These are phyloP conservation scores for Grosmannia huntii DNA, from an alignment of 2,329 filamentous ascomycete species.

Conservation along the genomic window DNA sequence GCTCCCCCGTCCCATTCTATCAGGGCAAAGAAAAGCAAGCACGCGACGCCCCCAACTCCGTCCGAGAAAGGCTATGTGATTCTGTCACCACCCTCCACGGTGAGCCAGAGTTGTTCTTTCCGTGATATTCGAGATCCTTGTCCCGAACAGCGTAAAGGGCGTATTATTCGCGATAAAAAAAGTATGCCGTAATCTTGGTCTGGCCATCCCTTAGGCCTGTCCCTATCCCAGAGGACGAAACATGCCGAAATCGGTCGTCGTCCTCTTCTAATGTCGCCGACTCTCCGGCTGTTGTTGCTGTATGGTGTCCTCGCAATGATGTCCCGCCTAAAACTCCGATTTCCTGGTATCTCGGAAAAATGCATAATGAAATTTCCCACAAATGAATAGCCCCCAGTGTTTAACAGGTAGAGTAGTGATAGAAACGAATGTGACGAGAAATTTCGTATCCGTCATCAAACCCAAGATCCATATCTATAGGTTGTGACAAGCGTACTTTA, in stretches of 20 bases:
- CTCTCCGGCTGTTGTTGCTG: background rate
- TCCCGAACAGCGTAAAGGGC: background rate
- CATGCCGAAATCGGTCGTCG: background rate
- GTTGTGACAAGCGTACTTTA: background rate
- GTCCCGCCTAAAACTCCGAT: constrained; percentile 22
- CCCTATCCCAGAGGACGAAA: background rate
- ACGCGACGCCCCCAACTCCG: background rate
- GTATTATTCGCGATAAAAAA: background rate
- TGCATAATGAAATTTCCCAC: constrained; percentile 6
- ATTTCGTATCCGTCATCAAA: constrained; percentile 2
- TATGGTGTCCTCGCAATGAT: background rate
- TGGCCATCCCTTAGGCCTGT: background rate
- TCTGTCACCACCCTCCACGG: background rate
- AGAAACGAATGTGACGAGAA: constrained; percentile 1
- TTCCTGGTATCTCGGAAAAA: constrained; percentile 28
- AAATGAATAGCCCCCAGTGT: constrained; percentile 2
- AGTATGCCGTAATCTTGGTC: background rate
- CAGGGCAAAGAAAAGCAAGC: background rate
- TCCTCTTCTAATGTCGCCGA: background rate
- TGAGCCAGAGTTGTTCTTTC: background rate
- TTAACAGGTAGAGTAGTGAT: background rate
- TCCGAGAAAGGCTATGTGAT: background rate
- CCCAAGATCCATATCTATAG: background rate
- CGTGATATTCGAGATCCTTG: background rate
- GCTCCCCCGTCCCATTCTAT: background rate